These are phyloP conservation scores for Chionographis japonica DNA, from an alignment of 106 monocot species.

Conservation along the genomic window DNA sequence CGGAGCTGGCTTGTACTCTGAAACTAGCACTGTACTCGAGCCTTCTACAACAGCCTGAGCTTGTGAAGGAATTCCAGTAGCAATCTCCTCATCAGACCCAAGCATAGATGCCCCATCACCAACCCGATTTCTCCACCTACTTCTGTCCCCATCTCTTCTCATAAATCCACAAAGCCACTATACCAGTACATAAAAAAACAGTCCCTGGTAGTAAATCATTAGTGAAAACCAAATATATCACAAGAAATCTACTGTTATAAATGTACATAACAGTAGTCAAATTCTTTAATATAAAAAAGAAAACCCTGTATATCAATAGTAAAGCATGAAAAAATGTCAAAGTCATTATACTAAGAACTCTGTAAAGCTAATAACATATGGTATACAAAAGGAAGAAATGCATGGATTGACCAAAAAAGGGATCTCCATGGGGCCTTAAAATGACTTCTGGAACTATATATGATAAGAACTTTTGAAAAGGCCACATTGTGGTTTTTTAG, in stretches of 20 bases:
- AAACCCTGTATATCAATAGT: too few relatives aligned
- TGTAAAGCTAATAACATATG: too few relatives aligned
- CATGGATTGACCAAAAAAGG: too few relatives aligned
- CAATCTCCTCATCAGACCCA: slow-evolving; percentile 53
- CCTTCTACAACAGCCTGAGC: slow-evolving; percentile 77
- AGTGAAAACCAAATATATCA: slow-evolving; percentile 84
- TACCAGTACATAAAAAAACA: slow-evolving; percentile 67
- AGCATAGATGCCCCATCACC: slow-evolving; percentile 24
- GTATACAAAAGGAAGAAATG: too few relatives aligned
- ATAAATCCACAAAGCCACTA: slow-evolving; percentile 63
- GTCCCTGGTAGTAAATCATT: slow-evolving; percentile 93
- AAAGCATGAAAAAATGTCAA: too few relatives aligned
- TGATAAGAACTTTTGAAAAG: too few relatives aligned
- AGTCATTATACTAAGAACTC: too few relatives aligned
- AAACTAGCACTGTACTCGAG: slow-evolving; percentile 52
- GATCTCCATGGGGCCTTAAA: too few relatives aligned
- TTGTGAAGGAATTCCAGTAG: slow-evolving; percentile 66
- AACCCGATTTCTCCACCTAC: slow-evolving; percentile 21
- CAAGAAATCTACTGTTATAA: background rate
- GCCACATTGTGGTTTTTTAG: too few relatives aligned
- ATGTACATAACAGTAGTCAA: too few relatives aligned
- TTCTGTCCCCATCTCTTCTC: slow-evolving; percentile 26
- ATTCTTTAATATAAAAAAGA: too few relatives aligned
- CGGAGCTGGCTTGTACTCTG: slow-evolving; percentile 88
- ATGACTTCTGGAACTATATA: too few relatives aligned